Evolutionary conservation across 2,329 filamentous ascomycete genomes (phyloP).

Genomic region (Aspergillus glaucus): DNA sequence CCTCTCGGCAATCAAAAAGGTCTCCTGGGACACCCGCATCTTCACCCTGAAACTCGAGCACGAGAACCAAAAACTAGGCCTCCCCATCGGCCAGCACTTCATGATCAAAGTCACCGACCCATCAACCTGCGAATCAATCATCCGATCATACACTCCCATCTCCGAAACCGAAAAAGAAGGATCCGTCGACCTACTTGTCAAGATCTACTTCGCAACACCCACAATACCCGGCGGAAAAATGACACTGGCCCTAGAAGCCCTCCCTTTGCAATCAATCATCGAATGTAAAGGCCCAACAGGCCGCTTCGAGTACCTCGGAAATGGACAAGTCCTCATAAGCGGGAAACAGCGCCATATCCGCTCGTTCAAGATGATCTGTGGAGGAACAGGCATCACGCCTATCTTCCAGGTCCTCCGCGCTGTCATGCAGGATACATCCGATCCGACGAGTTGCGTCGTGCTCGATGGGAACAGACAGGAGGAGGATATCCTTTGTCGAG

Average conservation of each 20-base stretch:
- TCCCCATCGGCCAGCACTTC: constrained; percentile 80
- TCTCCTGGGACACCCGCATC: constrained; percentile 73
- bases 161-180: constrained; percentile 59
- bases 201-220: constrained; percentile 65
- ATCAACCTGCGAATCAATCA: constrained; percentile 62
- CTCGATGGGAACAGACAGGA: constrained; percentile 71
- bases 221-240: constrained; percentile 65
- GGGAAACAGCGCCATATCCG: constrained; percentile 52
- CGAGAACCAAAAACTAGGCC: constrained; percentile 60
- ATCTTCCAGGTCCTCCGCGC: constrained; percentile 77
- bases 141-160: constrained; percentile 81
- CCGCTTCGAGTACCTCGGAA: constrained; percentile 71
- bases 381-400: constrained; percentile 85
- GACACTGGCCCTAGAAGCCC: constrained; percentile 68
- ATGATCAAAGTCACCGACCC: constrained; percentile 76
- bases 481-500: constrained; percentile 74
- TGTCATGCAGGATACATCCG: constrained; percentile 58
- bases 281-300: constrained; percentile 87
- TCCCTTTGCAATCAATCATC: constrained; percentile 65
- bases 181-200: constrained; percentile 68
- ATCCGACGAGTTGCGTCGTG: constrained; percentile 63
- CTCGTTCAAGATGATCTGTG: constrained; percentile 79
- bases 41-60: constrained; percentile 77
- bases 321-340: constrained; percentile 58
- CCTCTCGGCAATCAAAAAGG: constrained; percentile 59